Evolutionary conservation across 257 asterid species (phyloP).

Genomic region (Parsonsia alboflavescens): DNA sequence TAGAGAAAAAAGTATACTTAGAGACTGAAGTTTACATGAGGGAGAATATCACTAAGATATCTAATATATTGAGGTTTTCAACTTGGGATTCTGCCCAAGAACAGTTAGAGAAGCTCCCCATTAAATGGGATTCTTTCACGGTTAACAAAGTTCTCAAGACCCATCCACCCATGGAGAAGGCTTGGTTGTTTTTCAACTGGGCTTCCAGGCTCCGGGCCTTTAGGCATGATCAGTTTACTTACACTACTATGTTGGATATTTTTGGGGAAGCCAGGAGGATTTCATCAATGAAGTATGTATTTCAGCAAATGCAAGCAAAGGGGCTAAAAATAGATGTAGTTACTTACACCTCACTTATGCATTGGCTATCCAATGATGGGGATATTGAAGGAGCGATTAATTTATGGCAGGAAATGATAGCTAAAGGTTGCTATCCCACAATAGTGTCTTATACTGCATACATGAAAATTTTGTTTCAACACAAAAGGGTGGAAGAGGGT

Average conservation of each 20-base stretch:
- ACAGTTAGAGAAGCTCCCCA: slow-evolving; percentile 45
- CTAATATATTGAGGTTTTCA: slow-evolving; percentile 57
- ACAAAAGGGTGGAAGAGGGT: slow-evolving; percentile 50
- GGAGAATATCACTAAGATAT: slow-evolving; percentile 50
- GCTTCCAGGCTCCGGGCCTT: slow-evolving; percentile 45
- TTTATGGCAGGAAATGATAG: slow-evolving; percentile 80
- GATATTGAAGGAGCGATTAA: slow-evolving; percentile 59
- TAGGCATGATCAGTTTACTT: slow-evolving; percentile 89
- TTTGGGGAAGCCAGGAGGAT: slow-evolving; percentile 89
- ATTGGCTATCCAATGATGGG: slow-evolving; percentile 78
- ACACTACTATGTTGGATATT: slow-evolving; percentile 91
- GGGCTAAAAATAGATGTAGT: slow-evolving; percentile 69
- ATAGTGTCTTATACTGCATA: slow-evolving; percentile 85
- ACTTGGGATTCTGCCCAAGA: slow-evolving; percentile 79
- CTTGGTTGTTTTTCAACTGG: slow-evolving; percentile 97
- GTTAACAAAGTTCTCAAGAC: slow-evolving; percentile 85
- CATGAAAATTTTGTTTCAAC: slow-evolving; percentile 73
- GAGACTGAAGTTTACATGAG: slow-evolving; percentile 44
- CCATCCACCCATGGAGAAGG: slow-evolving; percentile 89
- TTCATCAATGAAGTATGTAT: slow-evolving; percentile 67
- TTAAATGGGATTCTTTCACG: slow-evolving; percentile 87
- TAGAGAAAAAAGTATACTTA: slow-evolving; percentile 25
- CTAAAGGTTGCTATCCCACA: slow-evolving; percentile 59
- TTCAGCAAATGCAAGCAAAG: slow-evolving; percentile 66
- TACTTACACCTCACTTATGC: slow-evolving; percentile 74